Conservation (phyloP, 139 green algal species). For the Nannochloris sp. region DNA sequence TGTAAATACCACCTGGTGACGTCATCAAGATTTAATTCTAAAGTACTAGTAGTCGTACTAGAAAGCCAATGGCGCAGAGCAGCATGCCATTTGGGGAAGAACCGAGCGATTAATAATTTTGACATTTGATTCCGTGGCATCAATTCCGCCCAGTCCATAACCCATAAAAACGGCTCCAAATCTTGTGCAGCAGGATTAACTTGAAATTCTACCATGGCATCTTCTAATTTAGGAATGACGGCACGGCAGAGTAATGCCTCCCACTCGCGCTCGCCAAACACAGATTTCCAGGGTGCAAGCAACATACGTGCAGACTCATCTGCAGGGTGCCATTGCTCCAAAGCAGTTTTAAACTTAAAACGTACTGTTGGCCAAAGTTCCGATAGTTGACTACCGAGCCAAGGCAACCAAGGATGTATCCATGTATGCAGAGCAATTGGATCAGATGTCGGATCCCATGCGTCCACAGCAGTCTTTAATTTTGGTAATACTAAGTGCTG, state of each 20-base stretch:
- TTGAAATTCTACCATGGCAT: slow-evolving; percentile 55
- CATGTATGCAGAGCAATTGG: slow-evolving; percentile 84
- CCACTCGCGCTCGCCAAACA: slow-evolving; percentile 77
- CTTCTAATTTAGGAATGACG: slow-evolving; percentile 85
- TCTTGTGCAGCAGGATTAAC: slow-evolving; percentile 77
- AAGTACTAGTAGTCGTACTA: slow-evolving; percentile 30
- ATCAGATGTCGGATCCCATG: slow-evolving; percentile 84
- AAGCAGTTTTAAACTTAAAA: slow-evolving; percentile 59
- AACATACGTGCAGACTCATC: slow-evolving; percentile 69
- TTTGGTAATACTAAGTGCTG: slow-evolving; percentile 73
- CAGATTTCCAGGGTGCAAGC: slow-evolving; percentile 78
- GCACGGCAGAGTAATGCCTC: slow-evolving; percentile 56
- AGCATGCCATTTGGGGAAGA: slow-evolving; percentile 80
- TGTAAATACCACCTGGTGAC: slow-evolving; percentile 77
- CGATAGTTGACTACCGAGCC: slow-evolving; percentile 60
- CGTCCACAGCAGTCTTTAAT: slow-evolving; percentile 62
- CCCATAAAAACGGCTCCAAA: slow-evolving; percentile 73
- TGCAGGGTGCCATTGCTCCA: slow-evolving; percentile 78
- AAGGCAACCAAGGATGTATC: slow-evolving; percentile 94
- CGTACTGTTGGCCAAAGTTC: slow-evolving; percentile 83
- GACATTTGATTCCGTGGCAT: slow-evolving; percentile 47
- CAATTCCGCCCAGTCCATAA: slow-evolving; percentile 68
- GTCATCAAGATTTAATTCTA: slow-evolving; percentile 86
- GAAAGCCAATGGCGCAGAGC: slow-evolving; percentile 82
- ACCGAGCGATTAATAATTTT: slow-evolving; percentile 45